Evolutionary conservation across 345 rosid genomes (phyloP), one percentile per base, ranked within the genome.

Genomic region (Syzygium jambos): DNA sequence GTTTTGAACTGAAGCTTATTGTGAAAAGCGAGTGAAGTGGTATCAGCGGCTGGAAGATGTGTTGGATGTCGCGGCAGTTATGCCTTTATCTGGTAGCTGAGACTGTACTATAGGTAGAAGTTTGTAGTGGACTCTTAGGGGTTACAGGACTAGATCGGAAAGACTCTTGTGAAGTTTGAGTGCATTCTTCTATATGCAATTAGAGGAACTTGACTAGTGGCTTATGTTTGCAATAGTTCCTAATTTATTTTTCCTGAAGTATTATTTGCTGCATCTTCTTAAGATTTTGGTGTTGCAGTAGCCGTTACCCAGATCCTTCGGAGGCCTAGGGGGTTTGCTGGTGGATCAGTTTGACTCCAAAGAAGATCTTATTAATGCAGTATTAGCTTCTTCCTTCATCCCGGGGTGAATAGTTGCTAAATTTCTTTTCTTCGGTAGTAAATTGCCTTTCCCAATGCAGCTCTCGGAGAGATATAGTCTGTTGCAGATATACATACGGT

Each of bases 341-440:
- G 99, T 97, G 89, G 99, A 97, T 94, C 99, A 95, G 78, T 97
- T 94, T 77, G 95, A 96, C 92, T 97, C 99, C n/a, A 96, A 93
- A 90, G 95, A 93, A 88, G 99, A 97, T 90, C 92, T 97, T 51
- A 95, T 95, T 51, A 88, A 95, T 93, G 99, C 98, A 89, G 92
- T 96, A 89, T 57, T 95, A 87, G 90, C 99, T 86, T 97, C 99
- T 86, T 91, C 99, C 84, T 97, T 97, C 91, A 92, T 97, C 90
- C 99, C 98, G 15, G 98, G 98, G 99, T 95, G 91, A 89, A 78
- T 87, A 85, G 54, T 86, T 86, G n/a, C 83, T 86, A 29, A 78
- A 57, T 55, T 17, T 29, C 87, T 49, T 68, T 85, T 73, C 82
- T 55, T 56, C 6, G 19, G 19, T 53, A 22, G 84, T 11, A 22